A percentile compares a stretch with the other conserved stretches of the same genome.
Conservation (phyloP, 2,329 filamentous ascomycete species). For the Cercospora brassicicola region DNA sequence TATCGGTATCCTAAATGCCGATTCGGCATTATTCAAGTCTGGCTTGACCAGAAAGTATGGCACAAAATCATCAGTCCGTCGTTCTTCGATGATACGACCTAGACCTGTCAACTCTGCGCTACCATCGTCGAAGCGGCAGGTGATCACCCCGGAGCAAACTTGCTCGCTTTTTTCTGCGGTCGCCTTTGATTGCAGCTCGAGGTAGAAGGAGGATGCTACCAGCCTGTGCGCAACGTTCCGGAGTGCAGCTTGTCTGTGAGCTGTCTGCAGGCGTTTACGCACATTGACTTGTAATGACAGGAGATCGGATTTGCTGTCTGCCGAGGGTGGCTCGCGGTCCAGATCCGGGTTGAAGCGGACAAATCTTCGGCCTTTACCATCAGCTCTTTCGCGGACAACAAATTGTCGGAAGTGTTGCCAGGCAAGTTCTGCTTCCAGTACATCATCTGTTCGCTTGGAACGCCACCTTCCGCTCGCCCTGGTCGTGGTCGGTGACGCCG, state of each 20-base stretch:
- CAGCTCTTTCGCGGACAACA: slow-evolving; percentile 30
- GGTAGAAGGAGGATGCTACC: slow-evolving; percentile 43
- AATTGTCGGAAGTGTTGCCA: slow-evolving; percentile 40
- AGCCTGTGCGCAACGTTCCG: slow-evolving; percentile 39
- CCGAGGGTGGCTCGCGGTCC: slow-evolving; percentile 35
- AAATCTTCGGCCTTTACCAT: slow-evolving; percentile 35
- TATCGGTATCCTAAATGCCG: slow-evolving; percentile 31
- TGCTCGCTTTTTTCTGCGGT: slow-evolving; percentile 37
- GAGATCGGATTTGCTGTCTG: slow-evolving; percentile 41
- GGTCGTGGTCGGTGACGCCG: neutral
- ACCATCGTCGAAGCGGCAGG: slow-evolving; percentile 40
- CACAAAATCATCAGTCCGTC: slow-evolving; percentile 35
- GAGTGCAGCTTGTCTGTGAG: slow-evolving; percentile 35
- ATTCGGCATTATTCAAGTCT: slow-evolving; percentile 25
- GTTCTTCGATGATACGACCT: slow-evolving; percentile 34
- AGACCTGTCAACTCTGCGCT: slow-evolving; percentile 37
- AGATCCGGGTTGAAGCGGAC: slow-evolving; percentile 41
- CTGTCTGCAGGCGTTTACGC: slow-evolving; percentile 33
- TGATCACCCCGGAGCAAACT: slow-evolving; percentile 35
- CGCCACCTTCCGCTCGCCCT: slow-evolving; percentile 28
- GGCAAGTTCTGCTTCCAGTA: slow-evolving; percentile 40
- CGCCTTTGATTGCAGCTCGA: slow-evolving; percentile 38
- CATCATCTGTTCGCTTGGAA: slow-evolving; percentile 35
- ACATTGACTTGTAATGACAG: slow-evolving; percentile 38
- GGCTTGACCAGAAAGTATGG: slow-evolving; percentile 40